Percentiles rank a stretch among this genome's conserved stretches.
phyloP scores from a whole-genome alignment of 176 grass and related monocot genomes.

The Aegilops speltoides region DNA sequence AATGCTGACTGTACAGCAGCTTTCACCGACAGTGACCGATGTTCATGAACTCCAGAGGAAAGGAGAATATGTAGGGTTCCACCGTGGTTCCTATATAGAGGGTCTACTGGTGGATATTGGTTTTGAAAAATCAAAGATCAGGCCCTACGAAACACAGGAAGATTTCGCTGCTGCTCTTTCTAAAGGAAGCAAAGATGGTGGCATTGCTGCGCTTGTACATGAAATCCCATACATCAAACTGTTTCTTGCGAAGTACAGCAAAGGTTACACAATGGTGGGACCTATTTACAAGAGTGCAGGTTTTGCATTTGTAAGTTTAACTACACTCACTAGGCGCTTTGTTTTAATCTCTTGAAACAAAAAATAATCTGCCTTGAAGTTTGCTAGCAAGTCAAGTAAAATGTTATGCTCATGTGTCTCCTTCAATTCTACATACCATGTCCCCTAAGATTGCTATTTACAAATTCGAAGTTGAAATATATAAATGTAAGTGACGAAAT shows the following conservation, averaged over 20 bases:
- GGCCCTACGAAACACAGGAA: constrained; percentile 21
- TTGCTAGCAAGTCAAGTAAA: not conserved
- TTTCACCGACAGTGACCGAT: constrained; percentile 44
- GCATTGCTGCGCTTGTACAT: constrained; percentile 43
- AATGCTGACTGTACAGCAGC: constrained; percentile 58
- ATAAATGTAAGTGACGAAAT: too few relatives aligned
- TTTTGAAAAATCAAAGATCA: constrained; percentile 34
- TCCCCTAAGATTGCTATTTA: not conserved
- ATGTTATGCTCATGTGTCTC: not conserved
- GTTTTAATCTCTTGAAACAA: not conserved
- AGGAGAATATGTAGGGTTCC: constrained; percentile 39
- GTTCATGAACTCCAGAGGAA: constrained; percentile 45
- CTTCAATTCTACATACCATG: not conserved
- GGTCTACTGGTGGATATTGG: constrained; percentile 26
- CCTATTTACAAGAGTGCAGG: constrained; percentile 48
- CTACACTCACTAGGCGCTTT: not conserved
- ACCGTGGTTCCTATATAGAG: constrained; percentile 25
- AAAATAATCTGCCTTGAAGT: too few relatives aligned
- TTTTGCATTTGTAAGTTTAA: constrained; percentile 31
- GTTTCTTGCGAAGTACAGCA: constrained; percentile 43
- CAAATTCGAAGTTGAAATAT: not conserved
- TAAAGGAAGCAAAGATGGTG: constrained; percentile 27
- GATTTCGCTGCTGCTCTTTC: constrained; percentile 21
- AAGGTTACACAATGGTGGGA: constrained; percentile 38
- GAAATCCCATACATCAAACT: constrained; percentile 43